Evolutionary conservation across 805 yeast genomes (phyloP), one percentile per base, ranked within the genome.

Genomic region (Cyberlindnera nakhonratchasimensis): DNA sequence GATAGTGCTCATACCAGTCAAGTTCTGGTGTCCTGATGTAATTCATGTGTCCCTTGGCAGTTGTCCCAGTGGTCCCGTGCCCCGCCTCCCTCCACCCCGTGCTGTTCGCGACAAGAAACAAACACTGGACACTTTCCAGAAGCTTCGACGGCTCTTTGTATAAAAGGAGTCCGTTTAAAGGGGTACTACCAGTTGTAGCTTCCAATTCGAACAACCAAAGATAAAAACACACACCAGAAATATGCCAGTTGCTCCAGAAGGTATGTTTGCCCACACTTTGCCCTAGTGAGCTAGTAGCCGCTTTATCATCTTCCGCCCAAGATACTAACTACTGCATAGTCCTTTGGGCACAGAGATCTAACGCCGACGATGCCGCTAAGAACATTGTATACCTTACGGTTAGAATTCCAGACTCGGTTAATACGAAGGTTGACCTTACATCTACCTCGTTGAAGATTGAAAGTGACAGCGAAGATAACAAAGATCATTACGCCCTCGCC

Each of bases 271-370:
- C n/a, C n/a, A n/a, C n/a, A n/a, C n/a, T n/a, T n/a, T n/a, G n/a
- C n/a, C n/a, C n/a, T n/a, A n/a, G n/a, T n/a, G n/a, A n/a, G n/a
- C n/a, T n/a, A n/a, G n/a, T n/a, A n/a, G n/a, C n/a, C n/a, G n/a
- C n/a, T 10, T 31, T 20, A 7, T 31, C 23, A 13, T 19, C 6
- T 20, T 31, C 11, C 18, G n/a, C 25, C 12, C 16, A n/a, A 19
- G 23, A 6, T 3, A 37, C 37, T 37, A 37, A 40, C 40, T 17
- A 20, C 25, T 14, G 16, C n/a, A 16, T 33, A 46, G 91, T 87
- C 30, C 71, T 80, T 61, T 91, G 99, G 99, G 98, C 99, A 11
- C 99, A 91, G 72, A 86, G 99, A 67, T 88, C 96, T 42, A 80
- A 73, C 59, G 82, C 72, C n/a, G 64, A 72, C 4, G 95, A 82